Evolutionary conservation across 768 basidiomycete species (phyloP), one percentile per base, ranked within the genome.

Genomic region (Megacollybia marginata): DNA sequence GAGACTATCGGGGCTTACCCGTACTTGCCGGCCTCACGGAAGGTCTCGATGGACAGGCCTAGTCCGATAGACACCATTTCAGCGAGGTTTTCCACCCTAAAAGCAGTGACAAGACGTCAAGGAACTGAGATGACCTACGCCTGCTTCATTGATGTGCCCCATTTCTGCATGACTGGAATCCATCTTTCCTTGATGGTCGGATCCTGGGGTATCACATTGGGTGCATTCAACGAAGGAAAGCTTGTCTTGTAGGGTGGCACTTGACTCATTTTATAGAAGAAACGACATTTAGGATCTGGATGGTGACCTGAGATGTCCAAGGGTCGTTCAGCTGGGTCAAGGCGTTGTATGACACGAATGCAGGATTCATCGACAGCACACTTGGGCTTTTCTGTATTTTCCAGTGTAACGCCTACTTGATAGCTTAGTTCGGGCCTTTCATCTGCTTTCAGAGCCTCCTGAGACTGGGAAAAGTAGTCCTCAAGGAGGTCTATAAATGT

Each of bases 201-300:
- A 5, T 82, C 80, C 49, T 76, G 68, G 0, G 94, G 94, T 1
- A 88, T 72, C 18, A 97, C 84, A 60, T 96, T 97, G 2, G 82
- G 72, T 12, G 89, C 84, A 56, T 90, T 88, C 49, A 92, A 65
- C 0, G 69, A 75, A 0, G 91, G 89, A 61, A 84, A 96, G 47
- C 75, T 71, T 0, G 89, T 90, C 57, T 83, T 69, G 55, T 92
- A 91, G 4, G 89, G 88, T 1, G 88, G 87, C 12, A 66, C 68
- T 50, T 79, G 75, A 53, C 74, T 73, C 88, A 92, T 90, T 59
- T 75, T 86, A 83, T 87, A 92, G 68, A 92, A 92, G 71, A 92
- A 96, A 54, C 94, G 78, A 63, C 91, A 95, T 65, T 98, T 98
- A 0, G 94, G 94, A 64, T 98, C 94, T 1, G 92, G 89, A 7